Conservation (phyloP, 768 basidiomycete genomes). For the Panaeolus cyanescens region DNA sequence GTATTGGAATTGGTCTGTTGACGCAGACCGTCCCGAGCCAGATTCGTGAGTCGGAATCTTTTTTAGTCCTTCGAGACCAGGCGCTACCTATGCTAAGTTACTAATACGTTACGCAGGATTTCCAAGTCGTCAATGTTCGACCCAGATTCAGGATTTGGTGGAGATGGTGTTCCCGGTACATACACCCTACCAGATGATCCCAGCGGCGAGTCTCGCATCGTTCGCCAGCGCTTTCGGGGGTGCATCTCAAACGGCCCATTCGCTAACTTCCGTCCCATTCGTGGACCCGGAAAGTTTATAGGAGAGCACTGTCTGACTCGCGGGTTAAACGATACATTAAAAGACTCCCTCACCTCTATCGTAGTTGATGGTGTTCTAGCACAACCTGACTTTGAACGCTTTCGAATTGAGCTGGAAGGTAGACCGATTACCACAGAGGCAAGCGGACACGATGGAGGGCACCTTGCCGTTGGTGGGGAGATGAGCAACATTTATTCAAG, state of each 20-base stretch:
- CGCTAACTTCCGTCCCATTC: conserved; percentile 28
- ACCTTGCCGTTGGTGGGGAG: conserved; percentile 34
- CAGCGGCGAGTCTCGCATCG: conserved; percentile 13
- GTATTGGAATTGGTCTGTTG: conserved; percentile 44
- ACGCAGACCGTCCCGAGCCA: conserved; percentile 23
- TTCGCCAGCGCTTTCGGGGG: conserved; percentile 17
- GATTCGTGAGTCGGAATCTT: conserved; percentile 16
- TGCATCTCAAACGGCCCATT: conserved; percentile 38
- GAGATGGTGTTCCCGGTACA: conserved; percentile 30
- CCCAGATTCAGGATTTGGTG: conserved; percentile 36
- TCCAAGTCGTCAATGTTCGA: conserved; percentile 35
- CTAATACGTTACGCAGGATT: conserved; percentile 22
- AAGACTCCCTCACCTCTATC: conserved; percentile 17
- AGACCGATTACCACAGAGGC: conserved; percentile 19
- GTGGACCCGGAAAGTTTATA: conserved; percentile 35
- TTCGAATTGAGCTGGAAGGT: conserved; percentile 39
- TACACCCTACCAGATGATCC: conserved; percentile 25
- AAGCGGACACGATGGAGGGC: conserved; percentile 37
- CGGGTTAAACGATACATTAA: conserved; percentile 26
- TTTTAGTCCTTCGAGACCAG: neutral
- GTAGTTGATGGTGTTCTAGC: conserved; percentile 23
- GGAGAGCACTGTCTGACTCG: conserved; percentile 37
- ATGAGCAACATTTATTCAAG: conserved; percentile 38
- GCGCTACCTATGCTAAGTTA: neutral
- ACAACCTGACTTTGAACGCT: conserved; percentile 31